Percentiles rank a stretch among this genome's conserved stretches.
phyloP scores from a whole-genome alignment of 1,284 basidiomycete genomes.

The Cutaneotrichosporon mucoides region DNA sequence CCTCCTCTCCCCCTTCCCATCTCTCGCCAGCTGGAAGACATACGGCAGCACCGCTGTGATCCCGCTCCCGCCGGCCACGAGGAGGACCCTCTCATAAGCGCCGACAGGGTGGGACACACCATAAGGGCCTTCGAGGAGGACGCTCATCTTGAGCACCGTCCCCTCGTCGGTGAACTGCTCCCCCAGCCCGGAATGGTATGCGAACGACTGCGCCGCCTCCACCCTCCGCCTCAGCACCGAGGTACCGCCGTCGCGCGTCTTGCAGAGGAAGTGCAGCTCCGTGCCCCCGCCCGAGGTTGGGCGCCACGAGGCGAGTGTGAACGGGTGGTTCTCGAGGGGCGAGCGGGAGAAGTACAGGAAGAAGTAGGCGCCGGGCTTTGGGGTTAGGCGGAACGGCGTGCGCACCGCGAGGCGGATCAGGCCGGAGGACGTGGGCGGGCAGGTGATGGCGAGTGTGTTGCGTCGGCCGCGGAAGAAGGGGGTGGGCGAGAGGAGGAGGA shows the following conservation, averaged over 20 bases:
- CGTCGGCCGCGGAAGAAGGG: background rate
- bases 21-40: slow-evolving; percentile 4
- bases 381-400: slow-evolving; percentile 18
- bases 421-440: slow-evolving; percentile 16
- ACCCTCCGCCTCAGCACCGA: background rate
- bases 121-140: slow-evolving; percentile 39
- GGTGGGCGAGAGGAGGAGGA: slow-evolving; percentile 23
- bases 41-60: slow-evolving; percentile 34
- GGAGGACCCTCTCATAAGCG: slow-evolving; percentile 23
- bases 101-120: slow-evolving; percentile 22
- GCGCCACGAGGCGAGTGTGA: slow-evolving; percentile 28
- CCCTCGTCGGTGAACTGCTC: no score
- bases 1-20: no score
- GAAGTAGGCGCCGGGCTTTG: slow-evolving; percentile 29
- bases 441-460: slow-evolving; percentile 16
- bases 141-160: background rate
- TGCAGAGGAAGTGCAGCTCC: slow-evolving; percentile 27
- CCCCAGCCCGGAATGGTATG: background rate
- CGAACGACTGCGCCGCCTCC: background rate
- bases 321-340: slow-evolving; percentile 35
- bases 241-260: slow-evolving; percentile 24
- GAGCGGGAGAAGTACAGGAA: slow-evolving; percentile 29
- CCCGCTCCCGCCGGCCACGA: slow-evolving; percentile 35
- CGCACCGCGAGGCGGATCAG: slow-evolving; percentile 26
- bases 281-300: slow-evolving; percentile 1